phyloP scores from a whole-genome alignment of 495 filamentous ascomycete species.

The Penicillium fimorum region DNA sequence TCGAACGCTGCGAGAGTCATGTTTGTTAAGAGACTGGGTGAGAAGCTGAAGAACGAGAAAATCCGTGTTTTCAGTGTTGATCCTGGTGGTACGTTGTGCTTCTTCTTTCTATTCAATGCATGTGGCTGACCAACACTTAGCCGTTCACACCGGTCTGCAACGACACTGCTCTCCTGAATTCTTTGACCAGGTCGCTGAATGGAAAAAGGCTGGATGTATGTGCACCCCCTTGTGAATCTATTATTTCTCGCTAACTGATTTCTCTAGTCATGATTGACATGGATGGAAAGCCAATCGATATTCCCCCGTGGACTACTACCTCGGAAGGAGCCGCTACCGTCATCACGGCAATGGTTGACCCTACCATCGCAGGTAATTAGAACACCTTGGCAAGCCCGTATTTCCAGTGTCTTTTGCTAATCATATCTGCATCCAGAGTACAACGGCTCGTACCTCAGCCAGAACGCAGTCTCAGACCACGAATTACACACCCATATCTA shows the following conservation, averaged over 20 bases:
- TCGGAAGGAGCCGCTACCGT: constrained; percentile 24
- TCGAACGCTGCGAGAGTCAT: constrained; percentile 24
- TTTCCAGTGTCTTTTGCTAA: background rate
- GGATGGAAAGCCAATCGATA: constrained; percentile 15
- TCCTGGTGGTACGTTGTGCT: constrained; percentile 17
- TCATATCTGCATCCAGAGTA: background rate
- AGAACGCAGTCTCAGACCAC: constrained; percentile 20
- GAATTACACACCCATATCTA: constrained; percentile 20
- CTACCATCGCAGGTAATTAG: constrained; percentile 19
- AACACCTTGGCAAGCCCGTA: background rate
- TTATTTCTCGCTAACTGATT: background rate
- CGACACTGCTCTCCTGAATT: constrained; percentile 15
- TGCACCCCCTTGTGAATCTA: background rate
- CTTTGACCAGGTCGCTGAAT: constrained; percentile 6
- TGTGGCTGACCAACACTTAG: constrained; percentile 4
- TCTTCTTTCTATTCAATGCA: background rate
- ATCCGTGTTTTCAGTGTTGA: constrained; percentile 25
- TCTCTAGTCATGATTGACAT: constrained; percentile 13
- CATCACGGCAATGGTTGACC: constrained; percentile 27
- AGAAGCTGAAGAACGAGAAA: constrained; percentile 16
- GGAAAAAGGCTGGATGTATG: constrained; percentile 18
- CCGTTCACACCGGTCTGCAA: constrained; percentile 19
- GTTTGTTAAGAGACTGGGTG: constrained; percentile 22
- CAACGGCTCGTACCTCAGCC: constrained; percentile 16
- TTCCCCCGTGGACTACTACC: constrained; percentile 14